A percentile compares a stretch with the other conserved stretches of the same genome.
Conservation (phyloP, 345 rosid genomes). For the Trapa incisa region DNA sequence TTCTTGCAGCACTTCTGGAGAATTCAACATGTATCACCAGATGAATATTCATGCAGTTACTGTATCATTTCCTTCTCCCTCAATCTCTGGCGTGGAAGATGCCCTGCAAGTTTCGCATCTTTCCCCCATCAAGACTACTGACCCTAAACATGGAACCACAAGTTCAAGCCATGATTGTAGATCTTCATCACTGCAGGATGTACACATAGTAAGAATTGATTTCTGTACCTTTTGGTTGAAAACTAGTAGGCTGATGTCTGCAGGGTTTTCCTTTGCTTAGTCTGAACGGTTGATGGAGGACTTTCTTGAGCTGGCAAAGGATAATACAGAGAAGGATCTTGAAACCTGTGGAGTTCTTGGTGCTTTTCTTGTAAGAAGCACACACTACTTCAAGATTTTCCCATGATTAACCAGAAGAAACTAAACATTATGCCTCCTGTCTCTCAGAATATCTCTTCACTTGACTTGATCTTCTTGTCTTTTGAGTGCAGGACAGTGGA, state of each 20-base stretch:
- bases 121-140: constrained; percentile 30
- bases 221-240: neutral
- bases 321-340: constrained; percentile 73
- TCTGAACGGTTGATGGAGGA: constrained; percentile 65
- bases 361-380: constrained; percentile 60
- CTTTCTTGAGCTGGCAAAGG: constrained; percentile 75
- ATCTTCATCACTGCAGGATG: constrained; percentile 38
- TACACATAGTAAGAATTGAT: constrained; percentile 57
- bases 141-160: constrained; percentile 14
- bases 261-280: constrained; percentile 16
- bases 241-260: constrained; percentile 5
- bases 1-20: constrained; percentile 9
- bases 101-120: constrained; percentile 32
- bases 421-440: neutral
- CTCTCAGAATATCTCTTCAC: neutral
- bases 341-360: constrained; percentile 89
- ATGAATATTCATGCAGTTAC: constrained; percentile 32
- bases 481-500: constrained; percentile 43
- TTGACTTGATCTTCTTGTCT: constrained; percentile 1
- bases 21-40: constrained; percentile 4
- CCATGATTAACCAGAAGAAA: neutral
- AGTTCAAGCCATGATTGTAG: constrained; percentile 16
- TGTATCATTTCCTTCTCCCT: constrained; percentile 49
- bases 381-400: constrained; percentile 2
- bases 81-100: constrained; percentile 41